These are phyloP conservation scores for Mycena venus DNA, from an alignment of 768 basidiomycete genomes.

Conservation along the genomic window DNA sequence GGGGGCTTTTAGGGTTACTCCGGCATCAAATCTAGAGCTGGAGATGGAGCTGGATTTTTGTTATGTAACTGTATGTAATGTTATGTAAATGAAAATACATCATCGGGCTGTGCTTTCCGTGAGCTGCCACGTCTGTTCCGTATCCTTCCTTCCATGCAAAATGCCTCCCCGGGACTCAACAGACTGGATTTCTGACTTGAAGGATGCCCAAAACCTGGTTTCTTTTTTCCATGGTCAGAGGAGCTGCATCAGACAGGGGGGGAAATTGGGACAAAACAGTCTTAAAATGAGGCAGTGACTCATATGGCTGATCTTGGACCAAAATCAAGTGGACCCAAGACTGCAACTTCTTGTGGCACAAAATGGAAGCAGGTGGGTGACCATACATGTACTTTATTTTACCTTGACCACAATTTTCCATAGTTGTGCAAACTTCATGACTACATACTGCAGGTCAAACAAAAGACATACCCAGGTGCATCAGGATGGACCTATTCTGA, in stretches of 20 bases:
- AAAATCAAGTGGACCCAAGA: background rate
- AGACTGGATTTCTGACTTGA: background rate
- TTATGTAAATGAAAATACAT: no score
- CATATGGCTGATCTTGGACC: background rate
- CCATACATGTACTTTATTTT: background rate
- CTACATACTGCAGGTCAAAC: background rate
- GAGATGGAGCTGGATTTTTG: no score
- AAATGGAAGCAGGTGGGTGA: background rate
- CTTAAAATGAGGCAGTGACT: background rate
- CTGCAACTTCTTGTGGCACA: background rate
- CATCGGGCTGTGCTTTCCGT: no score
- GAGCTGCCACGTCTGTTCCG: no score
- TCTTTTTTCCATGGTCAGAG: background rate
- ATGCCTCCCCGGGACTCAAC: no score
- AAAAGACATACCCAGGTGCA: background rate
- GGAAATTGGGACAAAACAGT: background rate
- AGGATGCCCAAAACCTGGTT: background rate
- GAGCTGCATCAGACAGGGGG: background rate
- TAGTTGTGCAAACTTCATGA: background rate
- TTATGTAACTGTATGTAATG: no score
- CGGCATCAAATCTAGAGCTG: no score
- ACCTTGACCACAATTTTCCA: background rate
- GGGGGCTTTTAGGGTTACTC: no score
- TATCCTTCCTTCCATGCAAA: no score
- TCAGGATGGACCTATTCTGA: background rate